A percentile compares a stretch with the other conserved stretches of the same genome.
Evolutionary conservation across 495 filamentous ascomycete genomes (phyloP).

Genomic region (Xylaria castorea): DNA sequence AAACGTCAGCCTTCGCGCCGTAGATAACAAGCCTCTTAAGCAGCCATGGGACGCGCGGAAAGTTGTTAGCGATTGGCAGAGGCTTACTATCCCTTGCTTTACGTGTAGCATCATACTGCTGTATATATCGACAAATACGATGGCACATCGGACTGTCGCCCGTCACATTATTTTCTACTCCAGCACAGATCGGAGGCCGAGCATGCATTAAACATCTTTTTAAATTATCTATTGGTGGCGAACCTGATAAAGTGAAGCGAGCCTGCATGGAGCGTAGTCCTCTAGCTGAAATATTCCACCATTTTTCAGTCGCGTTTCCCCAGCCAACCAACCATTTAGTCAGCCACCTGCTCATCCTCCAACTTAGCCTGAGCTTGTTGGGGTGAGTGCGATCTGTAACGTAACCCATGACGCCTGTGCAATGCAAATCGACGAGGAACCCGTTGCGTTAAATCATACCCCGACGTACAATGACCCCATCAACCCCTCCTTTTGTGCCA

Average conservation of each 20-base stretch:
- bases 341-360: conserved; percentile 20
- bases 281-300: conserved; percentile 20
- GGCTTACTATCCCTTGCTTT: conserved; percentile 1
- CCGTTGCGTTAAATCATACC: conserved; percentile 25
- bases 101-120: background rate
- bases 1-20: background rate
- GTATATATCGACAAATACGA: conserved; percentile 2
- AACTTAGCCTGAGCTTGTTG: conserved; percentile 26
- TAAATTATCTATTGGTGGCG: conserved; percentile 24
- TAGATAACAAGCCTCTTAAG: background rate
- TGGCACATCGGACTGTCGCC: background rate
- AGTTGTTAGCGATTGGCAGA: background rate
- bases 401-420: conserved; percentile 42
- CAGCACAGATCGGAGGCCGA: background rate
- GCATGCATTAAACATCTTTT: conserved; percentile 22
- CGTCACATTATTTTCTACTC: background rate
- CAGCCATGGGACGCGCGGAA: conserved; percentile 4
- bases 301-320: conserved; percentile 20
- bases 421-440: conserved; percentile 39
- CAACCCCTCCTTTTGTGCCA: conserved; percentile 8
- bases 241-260: conserved; percentile 18
- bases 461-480: conserved; percentile 27
- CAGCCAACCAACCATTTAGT: conserved; percentile 16
- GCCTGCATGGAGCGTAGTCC: conserved; percentile 6
- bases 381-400: conserved; percentile 27